Conservation (phyloP, 1,139 yeast genomes). For the Blastobotrys elegans region DNA sequence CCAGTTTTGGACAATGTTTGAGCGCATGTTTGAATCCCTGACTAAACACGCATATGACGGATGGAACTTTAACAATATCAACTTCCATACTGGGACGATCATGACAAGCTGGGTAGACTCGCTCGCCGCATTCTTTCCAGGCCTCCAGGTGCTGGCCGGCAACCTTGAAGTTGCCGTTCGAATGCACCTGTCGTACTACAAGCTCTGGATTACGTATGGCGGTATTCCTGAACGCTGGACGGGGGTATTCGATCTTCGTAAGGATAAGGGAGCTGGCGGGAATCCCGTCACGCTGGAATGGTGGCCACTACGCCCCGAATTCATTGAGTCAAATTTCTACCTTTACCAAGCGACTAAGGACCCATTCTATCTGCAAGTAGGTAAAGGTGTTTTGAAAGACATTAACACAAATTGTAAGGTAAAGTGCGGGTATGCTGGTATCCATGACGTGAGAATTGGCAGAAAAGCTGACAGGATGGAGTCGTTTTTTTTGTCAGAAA, state of each 20-base stretch:
- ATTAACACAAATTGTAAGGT: constrained; percentile 50
- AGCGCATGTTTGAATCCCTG: constrained; percentile 53
- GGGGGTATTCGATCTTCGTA: constrained; percentile 26
- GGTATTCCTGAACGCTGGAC: constrained; percentile 89
- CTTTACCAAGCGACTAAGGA: constrained; percentile 80
- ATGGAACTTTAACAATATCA: constrained; percentile 60
- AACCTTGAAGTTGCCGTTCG: constrained; percentile 60
- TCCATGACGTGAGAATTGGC: constrained; percentile 63
- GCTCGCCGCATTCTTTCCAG: constrained; percentile 84
- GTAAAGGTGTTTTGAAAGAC: constrained; percentile 55
- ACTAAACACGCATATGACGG: constrained; percentile 44
- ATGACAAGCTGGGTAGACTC: constrained; percentile 76
- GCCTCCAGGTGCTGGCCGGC: constrained; percentile 75
- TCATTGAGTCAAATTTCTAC: constrained; percentile 81
- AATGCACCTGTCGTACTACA: constrained; percentile 61
- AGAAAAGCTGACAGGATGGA: constrained; percentile 78
- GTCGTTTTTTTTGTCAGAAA: constrained; percentile 82
- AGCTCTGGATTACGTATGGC: constrained; percentile 75
- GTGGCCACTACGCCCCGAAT: constrained; percentile 92
- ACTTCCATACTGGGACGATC: constrained; percentile 46
- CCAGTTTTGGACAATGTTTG: constrained; percentile 56
- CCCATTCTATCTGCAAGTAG: constrained; percentile 75
- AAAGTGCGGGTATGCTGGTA: constrained; percentile 79
- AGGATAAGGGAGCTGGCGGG: not conserved
- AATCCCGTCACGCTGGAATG: constrained; percentile 52